Conservation (phyloP, 2,329 filamentous ascomycete species). For the Talaromyces sp. region DNA sequence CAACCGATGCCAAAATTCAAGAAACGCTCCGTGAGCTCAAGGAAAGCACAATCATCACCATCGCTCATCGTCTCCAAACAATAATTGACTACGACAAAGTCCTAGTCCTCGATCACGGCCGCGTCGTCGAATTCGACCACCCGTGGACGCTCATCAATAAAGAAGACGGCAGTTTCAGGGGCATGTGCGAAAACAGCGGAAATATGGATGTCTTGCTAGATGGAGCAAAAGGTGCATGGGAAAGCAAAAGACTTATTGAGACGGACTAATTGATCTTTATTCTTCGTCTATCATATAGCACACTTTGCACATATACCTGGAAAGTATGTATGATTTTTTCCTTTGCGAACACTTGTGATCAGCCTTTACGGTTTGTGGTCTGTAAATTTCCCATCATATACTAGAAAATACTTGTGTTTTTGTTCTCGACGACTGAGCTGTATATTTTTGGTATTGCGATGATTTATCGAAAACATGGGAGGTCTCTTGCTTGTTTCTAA, state of each 20-base stretch:
- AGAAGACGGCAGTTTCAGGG: conserved; percentile 61
- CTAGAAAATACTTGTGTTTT: background rate
- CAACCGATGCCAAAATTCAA: conserved; percentile 92
- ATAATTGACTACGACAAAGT: conserved; percentile 99
- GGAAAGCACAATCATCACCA: conserved; percentile 86
- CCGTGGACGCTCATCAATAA: conserved; percentile 76
- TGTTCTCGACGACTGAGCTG: background rate
- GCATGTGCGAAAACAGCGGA: conserved; percentile 67
- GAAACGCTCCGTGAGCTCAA: conserved; percentile 90
- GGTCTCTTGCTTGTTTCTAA: background rate
- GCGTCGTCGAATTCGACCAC: conserved; percentile 84
- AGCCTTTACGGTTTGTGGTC: background rate
- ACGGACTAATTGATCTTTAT: conserved; percentile 5
- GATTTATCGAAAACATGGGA: background rate
- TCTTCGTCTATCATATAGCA: background rate
- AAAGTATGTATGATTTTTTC: background rate
- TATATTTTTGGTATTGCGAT: background rate
- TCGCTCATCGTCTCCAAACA: conserved; percentile 90
- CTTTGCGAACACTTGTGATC: background rate
- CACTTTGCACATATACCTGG: background rate
- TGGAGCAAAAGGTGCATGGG: conserved; percentile 51
- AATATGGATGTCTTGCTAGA: conserved; percentile 56
- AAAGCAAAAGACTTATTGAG: conserved; percentile 40
- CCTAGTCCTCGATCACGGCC: conserved; percentile 83
- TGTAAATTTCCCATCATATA: background rate